These are phyloP conservation scores for Jacaranda copaia DNA, from an alignment of 257 asterid genomes.

Conservation along the genomic window DNA sequence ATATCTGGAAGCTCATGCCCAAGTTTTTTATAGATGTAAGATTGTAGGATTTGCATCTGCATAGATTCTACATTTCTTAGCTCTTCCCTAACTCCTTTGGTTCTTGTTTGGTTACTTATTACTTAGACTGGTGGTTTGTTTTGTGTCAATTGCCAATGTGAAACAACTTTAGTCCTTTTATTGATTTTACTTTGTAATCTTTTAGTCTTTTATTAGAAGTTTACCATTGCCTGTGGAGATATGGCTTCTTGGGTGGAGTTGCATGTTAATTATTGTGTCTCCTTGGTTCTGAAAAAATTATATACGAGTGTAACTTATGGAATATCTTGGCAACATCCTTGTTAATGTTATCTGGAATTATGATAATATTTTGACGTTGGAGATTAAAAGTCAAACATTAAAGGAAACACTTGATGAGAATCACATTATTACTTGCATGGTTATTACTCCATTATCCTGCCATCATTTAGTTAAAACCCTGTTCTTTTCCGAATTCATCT, in stretches of 20 bases:
- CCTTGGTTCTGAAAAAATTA: too few species aligned
- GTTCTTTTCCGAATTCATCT: background rate
- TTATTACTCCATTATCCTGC: background rate
- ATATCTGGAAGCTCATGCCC: slow-evolving; percentile 17
- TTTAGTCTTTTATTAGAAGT: background rate
- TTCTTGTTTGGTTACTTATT: slow-evolving; percentile 11
- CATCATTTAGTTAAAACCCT: background rate
- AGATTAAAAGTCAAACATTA: too few species aligned
- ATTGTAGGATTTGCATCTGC: background rate
- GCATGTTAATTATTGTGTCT: too few species aligned
- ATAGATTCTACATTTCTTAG: background rate
- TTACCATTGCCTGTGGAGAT: too few species aligned
- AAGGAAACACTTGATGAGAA: too few species aligned
- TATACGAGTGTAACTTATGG: too few species aligned
- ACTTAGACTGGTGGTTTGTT: background rate
- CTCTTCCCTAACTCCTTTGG: background rate
- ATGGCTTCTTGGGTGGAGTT: too few species aligned
- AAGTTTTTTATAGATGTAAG: slow-evolving; percentile 4
- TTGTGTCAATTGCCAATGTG: background rate
- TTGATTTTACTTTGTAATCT: background rate
- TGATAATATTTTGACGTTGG: too few species aligned
- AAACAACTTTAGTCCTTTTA: background rate
- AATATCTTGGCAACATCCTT: too few species aligned
- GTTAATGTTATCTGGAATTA: too few species aligned
- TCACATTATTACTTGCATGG: background rate